These are phyloP conservation scores for Acer yangbiense DNA, from an alignment of 345 rosid genomes.

Conservation along the genomic window DNA sequence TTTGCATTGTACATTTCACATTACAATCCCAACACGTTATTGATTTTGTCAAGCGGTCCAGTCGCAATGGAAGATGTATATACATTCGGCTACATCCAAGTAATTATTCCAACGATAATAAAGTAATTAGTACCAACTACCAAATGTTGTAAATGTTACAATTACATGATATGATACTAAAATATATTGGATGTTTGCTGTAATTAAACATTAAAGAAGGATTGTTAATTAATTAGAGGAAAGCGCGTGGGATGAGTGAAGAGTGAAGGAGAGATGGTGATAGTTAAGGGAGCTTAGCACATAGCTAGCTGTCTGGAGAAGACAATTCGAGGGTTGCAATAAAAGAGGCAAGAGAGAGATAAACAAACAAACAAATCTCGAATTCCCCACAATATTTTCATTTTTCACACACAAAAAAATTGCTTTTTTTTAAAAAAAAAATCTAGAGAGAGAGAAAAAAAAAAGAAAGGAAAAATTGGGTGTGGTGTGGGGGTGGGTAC, in stretches of 20 bases:
- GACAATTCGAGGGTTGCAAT: slow-evolving; percentile 5
- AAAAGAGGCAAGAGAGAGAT: not conserved
- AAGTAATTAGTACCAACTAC: too few species aligned
- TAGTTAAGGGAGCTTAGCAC: not conserved
- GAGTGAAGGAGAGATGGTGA: not conserved
- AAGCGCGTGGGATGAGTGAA: slow-evolving; percentile 1
- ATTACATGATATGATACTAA: too few species aligned
- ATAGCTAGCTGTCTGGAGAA: slow-evolving; percentile 15
- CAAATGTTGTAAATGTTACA: too few species aligned
- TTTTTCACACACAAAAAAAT: not conserved
- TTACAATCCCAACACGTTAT: too few species aligned
- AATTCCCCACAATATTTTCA: not conserved
- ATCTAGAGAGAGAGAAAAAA: too few species aligned
- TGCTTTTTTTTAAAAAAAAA: too few species aligned
- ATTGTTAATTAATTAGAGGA: not conserved
- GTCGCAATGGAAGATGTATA: too few species aligned
- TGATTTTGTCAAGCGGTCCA: too few species aligned
- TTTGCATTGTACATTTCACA: too few species aligned
- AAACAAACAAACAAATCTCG: slow-evolving; percentile 10
- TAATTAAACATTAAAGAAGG: not conserved
- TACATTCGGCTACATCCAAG: too few species aligned
- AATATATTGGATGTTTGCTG: not conserved
- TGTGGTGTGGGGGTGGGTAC: not conserved
- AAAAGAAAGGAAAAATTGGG: too few species aligned
- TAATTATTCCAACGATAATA: too few species aligned